phyloP scores from a whole-genome alignment of 75 land plant species.

The Isoetes taiwanensis region DNA sequence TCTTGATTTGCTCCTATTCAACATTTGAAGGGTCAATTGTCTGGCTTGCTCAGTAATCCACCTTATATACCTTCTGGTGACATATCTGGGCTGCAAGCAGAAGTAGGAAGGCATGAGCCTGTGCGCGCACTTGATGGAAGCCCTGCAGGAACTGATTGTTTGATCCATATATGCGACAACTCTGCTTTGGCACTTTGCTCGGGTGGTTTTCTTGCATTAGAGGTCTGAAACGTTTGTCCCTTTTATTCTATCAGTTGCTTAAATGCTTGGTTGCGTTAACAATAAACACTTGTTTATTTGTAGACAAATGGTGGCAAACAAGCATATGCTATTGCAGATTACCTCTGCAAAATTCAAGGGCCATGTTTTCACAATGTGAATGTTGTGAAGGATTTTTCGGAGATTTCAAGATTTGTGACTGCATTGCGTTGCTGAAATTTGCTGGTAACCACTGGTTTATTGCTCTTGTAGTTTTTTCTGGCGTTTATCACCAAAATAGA shows the following conservation, averaged over 20 bases:
- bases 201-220: constrained; percentile 81
- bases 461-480: too few relatives aligned
- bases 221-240: constrained; percentile 34
- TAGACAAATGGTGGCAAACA: constrained; percentile 91
- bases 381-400: constrained; percentile 55
- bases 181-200: constrained; percentile 40
- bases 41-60: constrained; percentile 84
- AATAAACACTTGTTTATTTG: constrained; percentile 10
- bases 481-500: too few relatives aligned
- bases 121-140: constrained; percentile 87
- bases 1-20: constrained; percentile 77
- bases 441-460: too few relatives aligned
- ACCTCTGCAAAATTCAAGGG: constrained; percentile 19
- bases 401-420: constrained; percentile 58
- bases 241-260: background rate
- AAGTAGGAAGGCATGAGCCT: constrained; percentile 89
- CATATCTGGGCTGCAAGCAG: constrained; percentile 64
- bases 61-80: constrained; percentile 77
- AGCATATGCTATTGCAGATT: constrained; percentile 41
- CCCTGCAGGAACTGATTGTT: constrained; percentile 42
- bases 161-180: constrained; percentile 48
- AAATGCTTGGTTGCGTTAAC: background rate
- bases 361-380: constrained; percentile 37
- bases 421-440: constrained; percentile 30
- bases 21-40: constrained; percentile 44